Evolutionary conservation across 129 eudicot genomes (phyloP).

Genomic region (Arctium lappa): DNA sequence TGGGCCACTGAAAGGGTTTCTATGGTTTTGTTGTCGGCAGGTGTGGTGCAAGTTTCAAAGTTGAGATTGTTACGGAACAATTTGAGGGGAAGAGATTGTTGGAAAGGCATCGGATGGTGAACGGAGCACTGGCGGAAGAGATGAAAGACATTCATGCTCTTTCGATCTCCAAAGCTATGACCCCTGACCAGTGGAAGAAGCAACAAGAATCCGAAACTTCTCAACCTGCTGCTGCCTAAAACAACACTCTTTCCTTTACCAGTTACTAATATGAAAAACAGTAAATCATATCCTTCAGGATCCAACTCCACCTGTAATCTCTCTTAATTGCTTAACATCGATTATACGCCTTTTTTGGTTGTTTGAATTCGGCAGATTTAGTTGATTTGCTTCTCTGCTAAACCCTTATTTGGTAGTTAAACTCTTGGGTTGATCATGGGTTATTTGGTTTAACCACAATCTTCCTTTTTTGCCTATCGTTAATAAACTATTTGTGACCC

Average conservation of each 20-base stretch:
- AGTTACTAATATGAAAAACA: neutral
- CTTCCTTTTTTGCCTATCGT: neutral
- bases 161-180: conserved; percentile 75
- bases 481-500: neutral
- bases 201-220: conserved; percentile 56
- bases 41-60: conserved; percentile 83
- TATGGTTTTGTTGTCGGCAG: conserved; percentile 34
- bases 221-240: conserved; percentile 45
- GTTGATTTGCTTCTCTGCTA: conserved; percentile 2
- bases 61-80: conserved; percentile 70
- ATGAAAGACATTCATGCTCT: conserved; percentile 96
- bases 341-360: conserved; percentile 6
- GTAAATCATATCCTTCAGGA: conserved; percentile 3
- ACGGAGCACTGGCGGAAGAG: conserved; percentile 68
- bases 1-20: too few relatives aligned
- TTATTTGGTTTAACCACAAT: neutral
- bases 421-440: neutral
- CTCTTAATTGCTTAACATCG: neutral
- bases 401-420: neutral
- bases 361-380: conserved; percentile 1
- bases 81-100: conserved; percentile 89
- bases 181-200: conserved; percentile 89
- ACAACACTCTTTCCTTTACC: neutral
- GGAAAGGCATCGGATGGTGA: conserved; percentile 96
- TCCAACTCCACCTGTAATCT: conserved; percentile 15